Evolutionary conservation across 2,329 filamentous ascomycete genomes (phyloP).

Genomic region (Didymella glomerata): DNA sequence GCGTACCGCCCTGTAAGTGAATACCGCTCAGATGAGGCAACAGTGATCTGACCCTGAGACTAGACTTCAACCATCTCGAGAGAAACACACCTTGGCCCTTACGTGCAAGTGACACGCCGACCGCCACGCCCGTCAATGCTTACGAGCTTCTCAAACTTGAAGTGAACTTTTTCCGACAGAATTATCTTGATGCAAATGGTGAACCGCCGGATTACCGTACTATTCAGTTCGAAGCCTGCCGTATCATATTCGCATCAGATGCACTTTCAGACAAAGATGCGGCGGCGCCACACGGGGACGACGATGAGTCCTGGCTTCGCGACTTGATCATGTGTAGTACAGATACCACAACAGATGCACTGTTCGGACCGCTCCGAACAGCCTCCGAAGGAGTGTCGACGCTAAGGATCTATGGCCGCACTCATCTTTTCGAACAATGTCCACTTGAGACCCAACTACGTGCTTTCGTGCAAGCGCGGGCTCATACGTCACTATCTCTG

Average conservation of each 20-base stretch:
- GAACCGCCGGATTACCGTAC: constrained; percentile 27
- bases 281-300: background rate
- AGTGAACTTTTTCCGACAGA: constrained; percentile 30
- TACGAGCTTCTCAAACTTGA: constrained; percentile 36
- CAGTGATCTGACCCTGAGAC: background rate
- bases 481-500: background rate
- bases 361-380: constrained; percentile 30
- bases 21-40: background rate
- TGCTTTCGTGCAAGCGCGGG: constrained; percentile 21
- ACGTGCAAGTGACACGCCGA: constrained; percentile 30
- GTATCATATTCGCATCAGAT: constrained; percentile 37
- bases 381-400: constrained; percentile 6
- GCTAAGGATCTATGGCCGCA: constrained; percentile 8
- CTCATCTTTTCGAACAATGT: constrained; percentile 31
- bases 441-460: constrained; percentile 31
- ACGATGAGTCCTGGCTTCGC: constrained; percentile 28
- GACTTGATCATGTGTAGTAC: constrained; percentile 36
- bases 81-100: constrained; percentile 29
- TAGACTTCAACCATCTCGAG: constrained; percentile 35
- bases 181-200: constrained; percentile 24
- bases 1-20: constrained; percentile 33
- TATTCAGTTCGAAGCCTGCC: constrained; percentile 38
- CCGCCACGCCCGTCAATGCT: constrained; percentile 31
- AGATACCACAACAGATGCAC: constrained; percentile 24
- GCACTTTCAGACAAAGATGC: constrained; percentile 3